A percentile compares a stretch with the other conserved stretches of the same genome.
phyloP scores from a whole-genome alignment of 1,284 basidiomycete genomes.

The Cutaneotrichosporon cavernicola region DNA sequence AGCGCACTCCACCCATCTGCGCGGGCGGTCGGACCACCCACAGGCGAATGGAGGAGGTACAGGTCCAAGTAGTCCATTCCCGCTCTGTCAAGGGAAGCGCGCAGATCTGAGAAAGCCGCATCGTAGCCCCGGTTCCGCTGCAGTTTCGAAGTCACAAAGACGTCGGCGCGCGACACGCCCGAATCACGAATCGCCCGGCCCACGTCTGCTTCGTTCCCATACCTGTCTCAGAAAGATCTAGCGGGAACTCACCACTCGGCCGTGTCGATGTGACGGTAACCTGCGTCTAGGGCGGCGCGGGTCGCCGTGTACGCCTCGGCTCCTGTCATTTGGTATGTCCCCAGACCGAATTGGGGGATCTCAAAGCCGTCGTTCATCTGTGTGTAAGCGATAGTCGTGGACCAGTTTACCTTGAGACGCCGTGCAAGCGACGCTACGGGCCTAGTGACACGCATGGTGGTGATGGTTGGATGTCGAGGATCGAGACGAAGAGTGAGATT shows the following conservation, averaged over 20 bases:
- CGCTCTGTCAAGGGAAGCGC: conserved; percentile 60
- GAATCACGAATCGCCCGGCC: conserved; percentile 62
- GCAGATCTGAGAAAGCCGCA: conserved; percentile 58
- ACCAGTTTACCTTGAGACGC: background rate
- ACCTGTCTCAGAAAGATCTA: conserved; percentile 55
- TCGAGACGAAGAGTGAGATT: background rate
- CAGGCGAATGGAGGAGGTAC: conserved; percentile 55
- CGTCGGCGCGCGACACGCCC: conserved; percentile 57
- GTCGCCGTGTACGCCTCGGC: conserved; percentile 61
- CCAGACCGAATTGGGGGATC: conserved; percentile 62
- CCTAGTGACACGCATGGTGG: background rate
- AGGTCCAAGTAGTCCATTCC: conserved; percentile 56
- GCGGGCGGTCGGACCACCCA: conserved; percentile 52
- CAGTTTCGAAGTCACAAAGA: conserved; percentile 71
- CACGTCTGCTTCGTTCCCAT: conserved; percentile 66
- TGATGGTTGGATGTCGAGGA: background rate
- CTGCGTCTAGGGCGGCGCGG: conserved; percentile 64
- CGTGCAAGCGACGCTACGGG: background rate
- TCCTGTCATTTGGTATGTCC: conserved; percentile 65
- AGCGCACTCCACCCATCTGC: conserved; percentile 53
- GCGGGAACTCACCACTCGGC: conserved; percentile 42
- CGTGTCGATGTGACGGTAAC: conserved; percentile 66
- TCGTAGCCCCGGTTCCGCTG: conserved; percentile 62
- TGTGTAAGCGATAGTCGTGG: background rate
- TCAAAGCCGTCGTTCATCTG: conserved; percentile 63